Percentiles rank a stretch among this genome's conserved stretches.
Conservation (phyloP, 176 grass and related monocot genomes). For the Aegilops tauschii region DNA sequence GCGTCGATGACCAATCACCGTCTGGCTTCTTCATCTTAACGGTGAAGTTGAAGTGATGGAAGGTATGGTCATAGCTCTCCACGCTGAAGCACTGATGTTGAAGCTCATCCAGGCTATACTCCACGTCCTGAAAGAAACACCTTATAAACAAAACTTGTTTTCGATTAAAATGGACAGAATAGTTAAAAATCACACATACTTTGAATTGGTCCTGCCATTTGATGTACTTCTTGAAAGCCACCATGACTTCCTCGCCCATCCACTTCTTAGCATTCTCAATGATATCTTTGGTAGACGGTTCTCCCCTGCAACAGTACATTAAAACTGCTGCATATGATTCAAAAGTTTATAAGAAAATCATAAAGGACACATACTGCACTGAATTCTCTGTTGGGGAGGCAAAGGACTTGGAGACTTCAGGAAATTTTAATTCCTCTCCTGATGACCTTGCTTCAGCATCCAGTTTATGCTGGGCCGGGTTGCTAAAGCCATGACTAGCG, state of each 20-base stretch:
- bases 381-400: neutral
- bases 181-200: neutral
- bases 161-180: neutral
- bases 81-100: neutral
- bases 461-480: neutral
- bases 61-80: neutral
- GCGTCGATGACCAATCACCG: neutral
- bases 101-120: neutral
- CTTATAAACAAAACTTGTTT: neutral
- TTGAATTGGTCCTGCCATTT: neutral
- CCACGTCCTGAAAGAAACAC: neutral
- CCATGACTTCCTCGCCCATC: conserved; percentile 17
- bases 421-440: neutral
- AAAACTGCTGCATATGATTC: neutral
- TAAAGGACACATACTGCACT: neutral
- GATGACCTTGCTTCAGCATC: neutral
- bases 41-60: conserved; percentile 32
- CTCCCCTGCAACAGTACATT: neutral
- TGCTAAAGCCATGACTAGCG: neutral
- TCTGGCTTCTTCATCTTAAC: neutral
- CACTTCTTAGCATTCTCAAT: neutral
- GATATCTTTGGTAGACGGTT: conserved; percentile 10
- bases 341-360: neutral
- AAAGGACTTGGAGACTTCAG: neutral
- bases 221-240: neutral